Base-by-base conservation (phyloP, 805 yeast species). In the Peterozyma toletana region DNA sequence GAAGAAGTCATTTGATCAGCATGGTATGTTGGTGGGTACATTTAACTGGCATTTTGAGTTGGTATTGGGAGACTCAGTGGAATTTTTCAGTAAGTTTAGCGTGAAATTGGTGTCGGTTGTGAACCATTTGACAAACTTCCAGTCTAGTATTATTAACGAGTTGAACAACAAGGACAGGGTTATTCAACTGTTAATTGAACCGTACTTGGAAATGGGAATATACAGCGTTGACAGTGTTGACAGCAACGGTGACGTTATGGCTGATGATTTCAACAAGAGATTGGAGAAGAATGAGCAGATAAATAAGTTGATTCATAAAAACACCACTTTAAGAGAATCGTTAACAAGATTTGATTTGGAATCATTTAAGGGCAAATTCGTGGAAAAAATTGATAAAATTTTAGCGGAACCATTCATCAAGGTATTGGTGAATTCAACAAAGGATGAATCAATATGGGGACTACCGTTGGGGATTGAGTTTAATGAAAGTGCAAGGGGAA, bases 111-210 rank as follows among this genome's bases (percentile, higher is more conserved):
- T 11, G n/a, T 37, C 27, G 7, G 27, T 21, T 21, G 27, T 21
- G 27, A 21, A 21, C 27, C 27, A 21, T 21, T 21, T 21, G 27
- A 21, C 27, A 13, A 37, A 37, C 13, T 37, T 37, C 6, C 39
- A 18, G 11, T 13, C 29, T 5, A n/a, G 11, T 13, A 37, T n/a
- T 18, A 16, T 30, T 21, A 10, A 18, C 3, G 40, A 35, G 30
- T n/a, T 41, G 33, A 18, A 18, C 29, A 33, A 30, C n/a, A 48
- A 45, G 33, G 51, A 48, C 36, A 41, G 47, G 13, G 41, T 48
- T 16, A 43, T 48, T 5, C 31, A 30, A n/a, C 29, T 41, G 13
- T 33, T 48, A 18, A 15, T 45, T 16, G 51, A 45, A 21, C 37
- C 38, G 30, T 39, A 37, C 11, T 35, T 47, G 14, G 48, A 47